Evolutionary conservation across 495 filamentous ascomycete genomes (phyloP), one percentile per base, ranked within the genome.

Genomic region (Aspergillus bridgeri): DNA sequence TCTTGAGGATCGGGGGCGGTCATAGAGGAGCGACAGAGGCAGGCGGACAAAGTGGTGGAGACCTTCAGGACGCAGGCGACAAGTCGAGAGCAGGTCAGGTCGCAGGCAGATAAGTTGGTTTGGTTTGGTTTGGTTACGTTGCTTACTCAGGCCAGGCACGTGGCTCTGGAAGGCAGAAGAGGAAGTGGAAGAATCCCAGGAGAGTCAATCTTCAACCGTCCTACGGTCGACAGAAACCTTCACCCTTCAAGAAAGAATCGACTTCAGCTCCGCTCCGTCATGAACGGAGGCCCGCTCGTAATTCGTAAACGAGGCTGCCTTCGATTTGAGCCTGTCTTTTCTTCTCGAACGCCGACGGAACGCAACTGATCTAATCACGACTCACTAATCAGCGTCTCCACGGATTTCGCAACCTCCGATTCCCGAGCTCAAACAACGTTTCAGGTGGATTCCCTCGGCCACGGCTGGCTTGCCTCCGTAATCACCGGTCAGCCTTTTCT

Each of bases 391-490:
- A 29, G 11, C 27, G 27, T 9, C 27, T 29, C 33, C 9, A 27
- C 54, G 54, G 54, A 21, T 42, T n/a, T 27, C 27, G 54, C 42
- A 48, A 56, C 47, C 25, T 49, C 54, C 54, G 54, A 56, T 42
- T 27, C 24, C 54, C 54, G 46, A 49, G 27, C 11, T 42, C 5
- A 52, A 21, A 29, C 13, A n/a, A 23, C n/a, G 22, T 24, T 18
- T 50, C 23, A 18, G 11, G 25, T 51, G 24, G 33, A 17, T 51
- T 51, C 33, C 21, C n/a, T 33, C 48, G 48, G 48, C 24, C 13
- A 25, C 21, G 47, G 21, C 20, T 33, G 25, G 38, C 19, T 42
- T 42, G 18, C 17, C n/a, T 43, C 33, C 50, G 50, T 21, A 42
- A 21, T 33, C 48, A 19, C 48, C 48, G 25, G 9, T 13, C 33